Conservation (phyloP, 129 eudicot species). For the Centella asiatica region DNA sequence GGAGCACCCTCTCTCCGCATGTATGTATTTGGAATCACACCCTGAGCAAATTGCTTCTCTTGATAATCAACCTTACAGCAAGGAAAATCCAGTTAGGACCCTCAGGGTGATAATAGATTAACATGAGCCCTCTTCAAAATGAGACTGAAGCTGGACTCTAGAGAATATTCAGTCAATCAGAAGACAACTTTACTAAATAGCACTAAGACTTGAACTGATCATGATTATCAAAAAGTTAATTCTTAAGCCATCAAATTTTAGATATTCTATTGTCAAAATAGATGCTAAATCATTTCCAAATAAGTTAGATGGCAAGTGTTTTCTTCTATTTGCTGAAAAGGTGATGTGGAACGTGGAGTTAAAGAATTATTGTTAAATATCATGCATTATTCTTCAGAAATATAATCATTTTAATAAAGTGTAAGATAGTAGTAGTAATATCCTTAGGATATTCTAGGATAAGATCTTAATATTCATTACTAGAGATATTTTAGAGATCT, state of each 20-base stretch:
- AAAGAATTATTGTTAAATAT: no score
- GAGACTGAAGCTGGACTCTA: not conserved
- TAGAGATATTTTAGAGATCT: no score
- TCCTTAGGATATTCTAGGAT: no score
- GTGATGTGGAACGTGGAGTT: no score
- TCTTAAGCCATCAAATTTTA: not conserved
- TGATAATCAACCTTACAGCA: conserved; percentile 81
- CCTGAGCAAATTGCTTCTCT: conserved; percentile 97
- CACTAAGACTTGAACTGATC: not conserved
- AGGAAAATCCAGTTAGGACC: not conserved
- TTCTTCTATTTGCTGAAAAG: no score
- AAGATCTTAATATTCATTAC: no score
- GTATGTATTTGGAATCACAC: conserved; percentile 80
- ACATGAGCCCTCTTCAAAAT: not conserved
- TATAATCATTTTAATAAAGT: no score
- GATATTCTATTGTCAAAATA: not conserved
- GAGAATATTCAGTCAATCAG: not conserved
- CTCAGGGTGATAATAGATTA: not conserved
- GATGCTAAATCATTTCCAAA: not conserved
- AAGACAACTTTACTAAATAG: not conserved
- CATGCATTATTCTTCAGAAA: no score
- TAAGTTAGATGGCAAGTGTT: no score
- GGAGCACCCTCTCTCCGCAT: conserved; percentile 99
- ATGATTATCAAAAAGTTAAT: not conserved
- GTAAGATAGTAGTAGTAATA: no score